Evolutionary conservation across 177 flowering plant genomes (phyloP), one percentile per base, ranked within the genome.

Genomic region (Vitis hybrid): DNA sequence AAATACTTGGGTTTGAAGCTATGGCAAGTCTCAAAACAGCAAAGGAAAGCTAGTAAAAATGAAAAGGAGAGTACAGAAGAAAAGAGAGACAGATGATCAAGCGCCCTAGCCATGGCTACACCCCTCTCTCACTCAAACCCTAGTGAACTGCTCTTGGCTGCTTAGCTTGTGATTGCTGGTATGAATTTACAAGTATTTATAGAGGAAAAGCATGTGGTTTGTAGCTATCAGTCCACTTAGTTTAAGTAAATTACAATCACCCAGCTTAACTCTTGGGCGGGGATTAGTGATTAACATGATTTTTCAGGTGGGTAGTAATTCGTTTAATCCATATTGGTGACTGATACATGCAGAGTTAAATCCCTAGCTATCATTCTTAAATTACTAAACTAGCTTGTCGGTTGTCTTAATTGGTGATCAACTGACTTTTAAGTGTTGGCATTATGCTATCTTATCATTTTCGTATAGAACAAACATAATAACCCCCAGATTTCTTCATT

Each of bases 1-100:
- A 72, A 12, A 3, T 66, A 66, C 51, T 75, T 74, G 13, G 68
- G 50, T 6, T 68, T 67, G 18, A 79, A 68, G 59, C 73, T 48
- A 10, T 32, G 73, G 32, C 77, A 72, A 1, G 68, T 24, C 30
- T 79, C 15, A 40, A 69, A 49, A 55, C 51, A 68, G 72, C 17
- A 69, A n/a, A 51, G 40, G n/a, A 75, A 59, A 59, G 50, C 46
- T 62, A 60, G 6, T 12, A 70, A 2, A 62, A 10, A 60, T 12
- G 46, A 50, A 15, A 60, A 3, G 1, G 49, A 5, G 9, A 58
- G 27, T 24, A 24, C 15, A 58, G 15, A 9, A 60, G 18, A 10
- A 52, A 55, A 11, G 55, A 40, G 46, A 40, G 65, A 48, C 8
- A 68, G 27, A 21, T 15, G 35, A 57, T 40, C 46, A 40, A 40